A percentile compares a stretch with the other conserved stretches of the same genome.
phyloP scores from a whole-genome alignment of 257 asterid genomes.

The Nyctanthes arbortristis region DNA sequence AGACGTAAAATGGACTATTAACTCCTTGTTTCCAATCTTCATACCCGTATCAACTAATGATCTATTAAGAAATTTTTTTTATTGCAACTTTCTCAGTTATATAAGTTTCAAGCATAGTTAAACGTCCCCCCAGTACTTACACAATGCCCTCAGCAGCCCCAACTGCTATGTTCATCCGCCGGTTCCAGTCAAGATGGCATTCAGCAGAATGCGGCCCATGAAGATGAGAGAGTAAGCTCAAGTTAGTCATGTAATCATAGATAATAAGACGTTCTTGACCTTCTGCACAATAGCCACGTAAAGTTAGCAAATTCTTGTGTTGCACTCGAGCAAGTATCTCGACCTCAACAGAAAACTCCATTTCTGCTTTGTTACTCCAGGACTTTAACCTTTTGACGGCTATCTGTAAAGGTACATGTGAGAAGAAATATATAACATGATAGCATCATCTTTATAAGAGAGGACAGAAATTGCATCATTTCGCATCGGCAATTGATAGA shows the following conservation, averaged over 20 bases:
- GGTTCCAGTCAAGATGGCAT: slow-evolving; percentile 77
- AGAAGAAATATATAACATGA: slow-evolving; percentile 7
- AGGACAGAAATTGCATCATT: slow-evolving; percentile 17
- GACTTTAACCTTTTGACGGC: slow-evolving; percentile 92
- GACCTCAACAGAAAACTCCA: slow-evolving; percentile 85
- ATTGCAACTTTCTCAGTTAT: neutral
- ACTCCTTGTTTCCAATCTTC: neutral
- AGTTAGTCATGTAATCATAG: slow-evolving; percentile 82
- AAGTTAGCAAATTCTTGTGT: slow-evolving; percentile 73
- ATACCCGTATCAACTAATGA: too few relatives aligned
- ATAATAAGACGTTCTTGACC: slow-evolving; percentile 95
- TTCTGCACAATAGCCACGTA: slow-evolving; percentile 90
- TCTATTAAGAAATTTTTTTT: too few relatives aligned
- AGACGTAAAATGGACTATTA: neutral
- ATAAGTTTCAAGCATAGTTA: neutral
- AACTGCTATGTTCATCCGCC: slow-evolving; percentile 79
- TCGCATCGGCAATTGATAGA: neutral
- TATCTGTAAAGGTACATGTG: slow-evolving; percentile 45
- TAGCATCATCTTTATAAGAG: neutral
- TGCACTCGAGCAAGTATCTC: slow-evolving; percentile 88
- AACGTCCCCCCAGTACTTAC: slow-evolving; percentile 45
- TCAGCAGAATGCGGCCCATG: slow-evolving; percentile 92
- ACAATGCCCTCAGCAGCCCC: slow-evolving; percentile 89
- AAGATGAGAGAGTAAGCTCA: slow-evolving; percentile 86
- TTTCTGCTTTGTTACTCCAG: slow-evolving; percentile 89